Conservation (phyloP, 2,329 filamentous ascomycete genomes). For the Pseudophaeomoniella oleicola region DNA sequence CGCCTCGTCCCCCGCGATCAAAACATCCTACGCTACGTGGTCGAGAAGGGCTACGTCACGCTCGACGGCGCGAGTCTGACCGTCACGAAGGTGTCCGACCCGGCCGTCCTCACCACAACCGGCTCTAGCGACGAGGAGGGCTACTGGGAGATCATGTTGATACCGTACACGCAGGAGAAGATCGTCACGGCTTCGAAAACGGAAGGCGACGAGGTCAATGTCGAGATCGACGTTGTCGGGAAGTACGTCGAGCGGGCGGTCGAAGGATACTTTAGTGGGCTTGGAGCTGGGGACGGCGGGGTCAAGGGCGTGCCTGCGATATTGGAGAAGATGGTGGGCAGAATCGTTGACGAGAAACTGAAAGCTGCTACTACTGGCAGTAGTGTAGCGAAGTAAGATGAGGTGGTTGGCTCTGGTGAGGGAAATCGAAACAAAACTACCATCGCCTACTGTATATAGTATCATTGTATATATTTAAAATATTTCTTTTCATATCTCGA, state of each 20-base stretch:
- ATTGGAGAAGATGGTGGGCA: conserved; percentile 58
- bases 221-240: conserved; percentile 80
- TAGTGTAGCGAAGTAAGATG: too few relatives aligned
- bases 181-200: conserved; percentile 70
- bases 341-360: conserved; percentile 59
- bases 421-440: too few relatives aligned
- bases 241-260: conserved; percentile 63
- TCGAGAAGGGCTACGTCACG: conserved; percentile 92
- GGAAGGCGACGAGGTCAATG: conserved; percentile 68
- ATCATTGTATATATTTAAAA: too few relatives aligned
- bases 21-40: conserved; percentile 67
- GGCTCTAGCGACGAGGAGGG: conserved; percentile 62
- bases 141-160: conserved; percentile 93
- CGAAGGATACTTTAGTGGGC: conserved; percentile 52
- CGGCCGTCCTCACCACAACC: neutral
- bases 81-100: conserved; percentile 53
- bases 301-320: conserved; percentile 33
- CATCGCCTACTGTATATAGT: too few relatives aligned
- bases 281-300: conserved; percentile 19
- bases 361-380: too few relatives aligned
- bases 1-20: conserved; percentile 49
- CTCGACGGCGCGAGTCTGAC: conserved; percentile 92
- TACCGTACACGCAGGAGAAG: conserved; percentile 88
- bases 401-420: too few relatives aligned
- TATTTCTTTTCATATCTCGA: too few relatives aligned